Evolutionary conservation across 192 early-diverging fungal genomes (phyloP).

Genomic region (Podila clonocystis): DNA sequence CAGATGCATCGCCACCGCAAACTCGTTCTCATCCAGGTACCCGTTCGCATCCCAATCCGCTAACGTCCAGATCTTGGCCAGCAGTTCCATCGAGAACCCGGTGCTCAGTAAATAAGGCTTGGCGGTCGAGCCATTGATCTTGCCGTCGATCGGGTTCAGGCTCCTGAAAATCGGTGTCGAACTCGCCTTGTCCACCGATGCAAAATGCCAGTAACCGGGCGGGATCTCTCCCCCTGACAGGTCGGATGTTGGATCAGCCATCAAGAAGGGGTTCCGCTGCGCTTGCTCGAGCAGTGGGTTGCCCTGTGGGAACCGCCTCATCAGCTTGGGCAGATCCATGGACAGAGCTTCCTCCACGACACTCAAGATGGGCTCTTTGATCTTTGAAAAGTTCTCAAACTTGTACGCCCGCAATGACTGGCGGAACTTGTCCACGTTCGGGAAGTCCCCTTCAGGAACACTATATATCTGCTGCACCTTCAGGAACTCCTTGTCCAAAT

Average conservation of each 20-base stretch:
- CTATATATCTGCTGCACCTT: slow-evolving; percentile 78
- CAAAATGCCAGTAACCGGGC: slow-evolving; percentile 64
- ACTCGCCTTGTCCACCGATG: slow-evolving; percentile 58
- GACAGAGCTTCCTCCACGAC: slow-evolving; percentile 80
- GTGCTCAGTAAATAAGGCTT: slow-evolving; percentile 71
- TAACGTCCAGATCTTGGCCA: slow-evolving; percentile 80
- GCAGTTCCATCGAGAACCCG: slow-evolving; percentile 68
- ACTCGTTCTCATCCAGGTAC: slow-evolving; percentile 87
- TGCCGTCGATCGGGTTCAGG: slow-evolving; percentile 65
- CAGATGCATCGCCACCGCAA: slow-evolving; percentile 84
- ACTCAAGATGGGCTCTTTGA: slow-evolving; percentile 74
- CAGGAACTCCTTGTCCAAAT: slow-evolving; percentile 78
- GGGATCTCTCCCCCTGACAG: slow-evolving; percentile 38
- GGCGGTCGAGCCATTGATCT: slow-evolving; percentile 59
- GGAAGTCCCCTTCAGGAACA: slow-evolving; percentile 86
- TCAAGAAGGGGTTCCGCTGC: slow-evolving; percentile 64
- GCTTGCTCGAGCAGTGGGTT: slow-evolving; percentile 78
- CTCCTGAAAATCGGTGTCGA: slow-evolving; percentile 60
- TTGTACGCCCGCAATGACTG: slow-evolving; percentile 78
- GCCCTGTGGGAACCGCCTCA: slow-evolving; percentile 77
- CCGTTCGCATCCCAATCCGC: slow-evolving; percentile 85
- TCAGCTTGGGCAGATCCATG: slow-evolving; percentile 77
- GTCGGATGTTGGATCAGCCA: background rate
- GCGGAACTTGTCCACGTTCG: slow-evolving; percentile 78
- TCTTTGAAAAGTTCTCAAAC: slow-evolving; percentile 81